phyloP scores from a whole-genome alignment of 2,329 filamentous ascomycete species.

The Rhinocladiella similis region DNA sequence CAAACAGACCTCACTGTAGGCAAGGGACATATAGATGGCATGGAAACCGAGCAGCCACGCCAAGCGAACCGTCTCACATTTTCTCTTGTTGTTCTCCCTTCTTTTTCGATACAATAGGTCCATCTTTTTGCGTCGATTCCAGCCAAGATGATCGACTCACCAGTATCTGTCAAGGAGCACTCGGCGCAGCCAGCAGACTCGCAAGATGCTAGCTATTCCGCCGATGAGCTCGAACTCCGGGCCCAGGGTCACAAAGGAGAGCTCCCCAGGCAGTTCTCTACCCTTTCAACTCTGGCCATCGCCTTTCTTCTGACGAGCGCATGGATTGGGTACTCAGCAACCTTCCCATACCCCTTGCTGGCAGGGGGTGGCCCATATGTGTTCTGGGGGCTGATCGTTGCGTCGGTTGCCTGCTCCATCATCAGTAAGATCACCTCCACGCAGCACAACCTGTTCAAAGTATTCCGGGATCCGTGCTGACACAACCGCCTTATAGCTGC shows the following conservation, averaged over 20 bases:
- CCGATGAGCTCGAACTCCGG: slow-evolving; percentile 12
- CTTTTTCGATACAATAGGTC: not conserved
- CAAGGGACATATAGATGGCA: slow-evolving; percentile 4
- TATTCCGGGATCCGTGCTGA: not conserved
- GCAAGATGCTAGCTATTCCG: slow-evolving; percentile 7
- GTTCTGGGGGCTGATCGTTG: slow-evolving; percentile 30
- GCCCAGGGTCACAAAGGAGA: slow-evolving; percentile 15
- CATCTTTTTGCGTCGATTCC: not conserved
- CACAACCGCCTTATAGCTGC: not conserved
- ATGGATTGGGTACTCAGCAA: slow-evolving; percentile 34
- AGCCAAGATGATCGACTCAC: slow-evolving; percentile 9
- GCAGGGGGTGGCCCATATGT: slow-evolving; percentile 31
- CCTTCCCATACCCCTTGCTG: slow-evolving; percentile 25
- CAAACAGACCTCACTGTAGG: not conserved
- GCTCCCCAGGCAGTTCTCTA: slow-evolving; percentile 27
- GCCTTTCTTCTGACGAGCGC: slow-evolving; percentile 35
- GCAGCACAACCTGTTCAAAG: not conserved
- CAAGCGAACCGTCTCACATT: not conserved
- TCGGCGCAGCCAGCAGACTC: slow-evolving; percentile 1
- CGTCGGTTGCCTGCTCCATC: slow-evolving; percentile 25
- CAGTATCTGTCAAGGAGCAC: slow-evolving; percentile 2
- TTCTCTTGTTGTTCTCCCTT: not conserved
- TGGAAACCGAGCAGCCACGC: not conserved
- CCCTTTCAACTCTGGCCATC: slow-evolving; percentile 30
- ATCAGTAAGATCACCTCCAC: slow-evolving; percentile 19